phyloP scores from a whole-genome alignment of 306 rosid genomes.

The Malus fusca region DNA sequence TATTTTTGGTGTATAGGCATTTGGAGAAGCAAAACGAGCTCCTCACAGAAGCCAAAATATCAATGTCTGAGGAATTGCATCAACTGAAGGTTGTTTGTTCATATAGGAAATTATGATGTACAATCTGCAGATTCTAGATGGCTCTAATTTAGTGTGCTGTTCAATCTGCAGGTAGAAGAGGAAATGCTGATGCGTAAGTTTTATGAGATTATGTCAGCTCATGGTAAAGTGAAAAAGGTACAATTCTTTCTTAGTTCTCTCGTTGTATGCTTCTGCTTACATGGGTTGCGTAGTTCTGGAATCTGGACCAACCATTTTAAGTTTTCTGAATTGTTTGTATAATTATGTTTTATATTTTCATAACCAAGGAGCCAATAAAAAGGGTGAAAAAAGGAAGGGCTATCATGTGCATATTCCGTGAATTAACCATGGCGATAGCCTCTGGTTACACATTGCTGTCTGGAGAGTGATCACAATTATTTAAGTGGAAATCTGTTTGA shows the following conservation, averaged over 20 bases:
- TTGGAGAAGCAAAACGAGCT: slow-evolving; percentile 54
- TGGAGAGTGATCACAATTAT: neutral
- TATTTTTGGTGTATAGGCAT: slow-evolving; percentile 24
- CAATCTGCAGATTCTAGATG: neutral
- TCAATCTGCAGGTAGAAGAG: slow-evolving; percentile 45
- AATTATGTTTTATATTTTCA: neutral
- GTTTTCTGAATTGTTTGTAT: neutral
- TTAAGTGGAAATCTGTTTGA: no score
- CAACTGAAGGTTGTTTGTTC: slow-evolving; percentile 32
- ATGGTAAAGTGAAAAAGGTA: slow-evolving; percentile 31
- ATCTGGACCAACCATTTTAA: neutral
- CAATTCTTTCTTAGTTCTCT: neutral
- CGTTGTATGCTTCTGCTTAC: neutral
- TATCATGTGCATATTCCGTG: neutral
- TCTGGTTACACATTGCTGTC: neutral
- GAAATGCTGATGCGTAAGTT: slow-evolving; percentile 53
- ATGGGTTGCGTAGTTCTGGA: neutral
- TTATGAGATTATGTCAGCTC: slow-evolving; percentile 37
- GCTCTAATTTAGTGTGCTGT: neutral
- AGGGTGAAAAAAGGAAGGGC: neutral
- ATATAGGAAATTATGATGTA: no score
- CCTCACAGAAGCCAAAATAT: slow-evolving; percentile 30
- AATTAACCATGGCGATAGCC: neutral
- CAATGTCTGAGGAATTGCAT: slow-evolving; percentile 41
- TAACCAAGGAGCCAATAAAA: neutral